These are phyloP conservation scores for Acmispon strigosus DNA, from an alignment of 306 rosid genomes.

Conservation along the genomic window DNA sequence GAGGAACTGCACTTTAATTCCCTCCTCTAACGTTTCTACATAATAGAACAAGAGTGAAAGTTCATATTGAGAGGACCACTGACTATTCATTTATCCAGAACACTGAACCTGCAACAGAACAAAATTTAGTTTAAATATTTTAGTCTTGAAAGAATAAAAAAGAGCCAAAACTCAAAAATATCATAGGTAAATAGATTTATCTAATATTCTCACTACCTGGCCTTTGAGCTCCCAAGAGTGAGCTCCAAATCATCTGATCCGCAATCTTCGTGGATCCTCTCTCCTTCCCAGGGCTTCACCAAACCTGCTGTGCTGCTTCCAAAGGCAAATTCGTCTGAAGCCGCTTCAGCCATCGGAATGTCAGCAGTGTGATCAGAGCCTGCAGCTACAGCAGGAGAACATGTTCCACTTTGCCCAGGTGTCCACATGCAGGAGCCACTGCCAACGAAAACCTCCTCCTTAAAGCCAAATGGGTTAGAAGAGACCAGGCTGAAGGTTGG, in stretches of 20 bases:
- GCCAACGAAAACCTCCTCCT: conserved; percentile 54
- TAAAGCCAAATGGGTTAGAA: conserved; percentile 74
- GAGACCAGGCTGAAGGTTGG: conserved; percentile 81
- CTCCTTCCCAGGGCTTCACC: conserved; percentile 90
- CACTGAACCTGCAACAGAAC: conserved; percentile 34
- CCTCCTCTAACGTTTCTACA: conserved; percentile 22
- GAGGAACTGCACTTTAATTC: conserved; percentile 25
- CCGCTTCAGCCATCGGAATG: conserved; percentile 67
- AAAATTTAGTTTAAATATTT: conserved; percentile 8
- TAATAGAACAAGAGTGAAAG: conserved; percentile 25
- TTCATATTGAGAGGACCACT: conserved; percentile 13
- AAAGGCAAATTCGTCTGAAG: conserved; percentile 79
- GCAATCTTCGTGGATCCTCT: conserved; percentile 66
- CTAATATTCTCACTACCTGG: conserved; percentile 42
- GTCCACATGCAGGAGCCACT: conserved; percentile 79
- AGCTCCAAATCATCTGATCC: conserved; percentile 90
- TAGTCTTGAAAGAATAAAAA: background rate
- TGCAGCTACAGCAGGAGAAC: conserved; percentile 79
- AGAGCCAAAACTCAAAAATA: background rate
- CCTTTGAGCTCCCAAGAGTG: conserved; percentile 79
- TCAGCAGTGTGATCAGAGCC: conserved; percentile 72
- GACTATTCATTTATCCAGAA: conserved; percentile 19
- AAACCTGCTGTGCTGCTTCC: conserved; percentile 59
- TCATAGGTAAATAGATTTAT: background rate
- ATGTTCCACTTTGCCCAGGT: conserved; percentile 89